Evolutionary conservation across 2,329 filamentous ascomycete genomes (phyloP).

Genomic region (Aspergillus novofumigatus): DNA sequence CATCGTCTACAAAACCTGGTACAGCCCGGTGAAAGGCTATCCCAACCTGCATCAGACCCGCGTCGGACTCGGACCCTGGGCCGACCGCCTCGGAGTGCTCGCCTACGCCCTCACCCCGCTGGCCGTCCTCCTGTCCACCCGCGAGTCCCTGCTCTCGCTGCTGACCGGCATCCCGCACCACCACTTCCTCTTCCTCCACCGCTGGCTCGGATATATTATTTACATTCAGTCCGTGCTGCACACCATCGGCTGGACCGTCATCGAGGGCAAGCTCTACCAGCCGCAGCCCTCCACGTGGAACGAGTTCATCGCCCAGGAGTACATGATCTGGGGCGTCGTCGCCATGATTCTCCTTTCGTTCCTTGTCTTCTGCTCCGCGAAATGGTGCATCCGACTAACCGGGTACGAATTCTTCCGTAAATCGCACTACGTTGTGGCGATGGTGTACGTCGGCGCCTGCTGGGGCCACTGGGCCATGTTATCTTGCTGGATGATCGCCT

Average conservation of each 20-base stretch:
- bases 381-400: slow-evolving; percentile 58
- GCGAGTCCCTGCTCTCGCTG: slow-evolving; percentile 66
- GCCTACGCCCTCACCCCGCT: slow-evolving; percentile 72
- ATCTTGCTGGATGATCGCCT: slow-evolving; percentile 64
- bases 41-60: slow-evolving; percentile 58
- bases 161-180: slow-evolving; percentile 72
- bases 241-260: slow-evolving; percentile 65
- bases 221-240: slow-evolving; percentile 64
- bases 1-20: slow-evolving; percentile 64
- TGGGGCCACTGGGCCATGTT: slow-evolving; percentile 71
- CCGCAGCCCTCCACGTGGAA: slow-evolving; percentile 61
- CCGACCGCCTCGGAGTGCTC: slow-evolving; percentile 65
- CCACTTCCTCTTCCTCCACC: slow-evolving; percentile 72
- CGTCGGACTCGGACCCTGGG: slow-evolving; percentile 62
- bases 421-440: slow-evolving; percentile 66
- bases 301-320: slow-evolving; percentile 58
- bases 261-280: slow-evolving; percentile 65
- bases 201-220: slow-evolving; percentile 72
- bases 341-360: slow-evolving; percentile 62
- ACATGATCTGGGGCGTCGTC: slow-evolving; percentile 70
- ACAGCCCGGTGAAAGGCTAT: slow-evolving; percentile 61
- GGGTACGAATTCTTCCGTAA: slow-evolving; percentile 78
- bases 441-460: slow-evolving; percentile 70
- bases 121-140: slow-evolving; percentile 61
- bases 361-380: slow-evolving; percentile 57